Conservation (phyloP, 176 grass and related monocot species). For the Otatea glauca region DNA sequence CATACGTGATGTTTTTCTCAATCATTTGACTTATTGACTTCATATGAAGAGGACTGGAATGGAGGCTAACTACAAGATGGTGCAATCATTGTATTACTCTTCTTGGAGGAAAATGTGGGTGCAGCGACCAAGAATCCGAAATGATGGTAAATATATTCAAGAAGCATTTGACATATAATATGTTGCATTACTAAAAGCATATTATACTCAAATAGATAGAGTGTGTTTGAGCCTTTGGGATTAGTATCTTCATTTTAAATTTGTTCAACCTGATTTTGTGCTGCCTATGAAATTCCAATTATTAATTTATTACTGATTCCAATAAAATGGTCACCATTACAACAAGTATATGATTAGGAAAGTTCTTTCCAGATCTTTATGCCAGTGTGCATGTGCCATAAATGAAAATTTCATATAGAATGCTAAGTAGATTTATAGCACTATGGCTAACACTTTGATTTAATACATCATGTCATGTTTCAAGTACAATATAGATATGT, state of each 20-base stretch:
- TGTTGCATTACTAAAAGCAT: slow-evolving; percentile 1
- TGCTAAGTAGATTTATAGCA: slow-evolving; percentile 24
- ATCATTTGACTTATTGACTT: slow-evolving; percentile 33
- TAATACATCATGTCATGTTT: slow-evolving; percentile 2
- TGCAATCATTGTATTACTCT: slow-evolving; percentile 66
- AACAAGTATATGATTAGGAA: slow-evolving; percentile 12
- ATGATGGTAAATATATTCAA: slow-evolving; percentile 67
- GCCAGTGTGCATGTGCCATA: not conserved
- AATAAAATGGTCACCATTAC: slow-evolving; percentile 6
- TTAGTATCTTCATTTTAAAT: slow-evolving; percentile 31
- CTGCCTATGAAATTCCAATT: slow-evolving; percentile 18
- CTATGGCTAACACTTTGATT: not conserved
- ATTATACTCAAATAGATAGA: slow-evolving; percentile 12
- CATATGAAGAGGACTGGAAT: slow-evolving; percentile 64
- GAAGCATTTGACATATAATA: slow-evolving; percentile 24
- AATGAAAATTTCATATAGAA: not conserved
- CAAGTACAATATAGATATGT: not conserved
- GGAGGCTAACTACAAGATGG: slow-evolving; percentile 76
- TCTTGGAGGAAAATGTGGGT: slow-evolving; percentile 99
- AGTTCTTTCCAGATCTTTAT: slow-evolving; percentile 13
- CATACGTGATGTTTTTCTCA: slow-evolving; percentile 30
- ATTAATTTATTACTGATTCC: not conserved
- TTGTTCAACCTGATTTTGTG: slow-evolving; percentile 2
- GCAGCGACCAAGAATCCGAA: slow-evolving; percentile 76
- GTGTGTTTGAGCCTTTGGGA: not conserved